Conservation (phyloP, 257 asterid genomes). For the Solanum infundibuliforme region DNA sequence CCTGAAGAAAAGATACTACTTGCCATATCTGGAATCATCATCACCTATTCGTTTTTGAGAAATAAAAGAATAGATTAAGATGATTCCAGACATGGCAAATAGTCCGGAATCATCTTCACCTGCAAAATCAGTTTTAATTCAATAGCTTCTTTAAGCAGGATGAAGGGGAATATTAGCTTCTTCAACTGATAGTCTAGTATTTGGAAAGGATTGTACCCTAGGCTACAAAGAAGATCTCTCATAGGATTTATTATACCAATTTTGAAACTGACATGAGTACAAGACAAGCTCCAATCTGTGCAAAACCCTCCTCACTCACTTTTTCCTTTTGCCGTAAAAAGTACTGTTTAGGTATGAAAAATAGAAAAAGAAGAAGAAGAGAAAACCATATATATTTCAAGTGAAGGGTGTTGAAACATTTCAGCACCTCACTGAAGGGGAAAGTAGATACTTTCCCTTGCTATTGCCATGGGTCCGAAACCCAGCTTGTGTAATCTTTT, state of each 20-base stretch:
- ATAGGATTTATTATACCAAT: not conserved
- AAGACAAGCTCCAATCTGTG: not conserved
- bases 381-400: not conserved
- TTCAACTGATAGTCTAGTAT: not conserved
- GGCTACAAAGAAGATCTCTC: not conserved
- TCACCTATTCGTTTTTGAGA: not conserved
- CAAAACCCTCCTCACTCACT: not conserved
- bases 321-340: not conserved
- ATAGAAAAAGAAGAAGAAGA: not conserved
- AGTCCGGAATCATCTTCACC: not conserved
- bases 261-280: not conserved
- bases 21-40: not conserved
- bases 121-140: not conserved
- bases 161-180: not conserved
- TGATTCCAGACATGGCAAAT: not conserved
- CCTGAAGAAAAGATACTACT: not conserved
- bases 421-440: not conserved
- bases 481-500: not conserved
- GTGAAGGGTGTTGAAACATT: not conserved
- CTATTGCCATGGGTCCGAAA: not conserved
- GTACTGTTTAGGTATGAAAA: not conserved
- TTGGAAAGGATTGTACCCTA: not conserved
- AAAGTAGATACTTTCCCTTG: not conserved
- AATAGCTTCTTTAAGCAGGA: not conserved
- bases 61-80: not conserved